Percentiles rank a stretch among this genome's conserved stretches.
Conservation (phyloP, 179 eudicot genomes). For the Beta corolliflora region DNA sequence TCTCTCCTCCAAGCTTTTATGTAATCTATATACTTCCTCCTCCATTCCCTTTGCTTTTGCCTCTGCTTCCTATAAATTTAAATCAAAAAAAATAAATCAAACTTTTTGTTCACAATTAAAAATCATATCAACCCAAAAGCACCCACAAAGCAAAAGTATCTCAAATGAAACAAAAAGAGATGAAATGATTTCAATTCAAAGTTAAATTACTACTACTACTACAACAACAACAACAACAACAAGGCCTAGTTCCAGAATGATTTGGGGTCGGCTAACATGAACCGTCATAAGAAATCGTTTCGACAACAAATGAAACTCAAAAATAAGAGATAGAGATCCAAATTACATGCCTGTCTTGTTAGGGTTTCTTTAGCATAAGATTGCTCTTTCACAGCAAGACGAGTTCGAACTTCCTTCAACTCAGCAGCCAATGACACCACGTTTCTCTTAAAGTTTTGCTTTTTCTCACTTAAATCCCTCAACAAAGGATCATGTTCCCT, state of each 20-base stretch:
- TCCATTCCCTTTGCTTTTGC: constrained; percentile 72
- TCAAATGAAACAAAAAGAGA: constrained; percentile 24
- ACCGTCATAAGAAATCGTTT: too few species aligned
- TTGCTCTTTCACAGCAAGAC: constrained; percentile 65
- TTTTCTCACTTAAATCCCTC: constrained; percentile 86
- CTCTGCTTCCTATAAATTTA: constrained; percentile 70
- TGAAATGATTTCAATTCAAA: constrained; percentile 30
- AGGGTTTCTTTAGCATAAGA: constrained; percentile 65
- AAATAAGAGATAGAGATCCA: constrained; percentile 9
- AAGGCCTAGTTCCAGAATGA: too few species aligned
- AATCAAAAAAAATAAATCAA: background rate
- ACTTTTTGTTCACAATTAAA: background rate
- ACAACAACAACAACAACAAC: too few species aligned
- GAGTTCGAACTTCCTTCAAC: constrained; percentile 76
- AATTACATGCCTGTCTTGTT: constrained; percentile 64
- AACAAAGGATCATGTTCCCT: constrained; percentile 73
- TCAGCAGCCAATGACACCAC: constrained; percentile 88
- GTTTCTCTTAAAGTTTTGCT: constrained; percentile 73
- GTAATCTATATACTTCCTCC: constrained; percentile 63
- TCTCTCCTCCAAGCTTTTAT: constrained; percentile 76
- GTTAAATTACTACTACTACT: background rate
- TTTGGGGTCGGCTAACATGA: too few species aligned
- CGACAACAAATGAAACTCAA: background rate
- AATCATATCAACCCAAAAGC: constrained; percentile 22
- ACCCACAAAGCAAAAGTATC: constrained; percentile 34